phyloP scores from a whole-genome alignment of 768 basidiomycete genomes.

The Xerocomus spinulosus region DNA sequence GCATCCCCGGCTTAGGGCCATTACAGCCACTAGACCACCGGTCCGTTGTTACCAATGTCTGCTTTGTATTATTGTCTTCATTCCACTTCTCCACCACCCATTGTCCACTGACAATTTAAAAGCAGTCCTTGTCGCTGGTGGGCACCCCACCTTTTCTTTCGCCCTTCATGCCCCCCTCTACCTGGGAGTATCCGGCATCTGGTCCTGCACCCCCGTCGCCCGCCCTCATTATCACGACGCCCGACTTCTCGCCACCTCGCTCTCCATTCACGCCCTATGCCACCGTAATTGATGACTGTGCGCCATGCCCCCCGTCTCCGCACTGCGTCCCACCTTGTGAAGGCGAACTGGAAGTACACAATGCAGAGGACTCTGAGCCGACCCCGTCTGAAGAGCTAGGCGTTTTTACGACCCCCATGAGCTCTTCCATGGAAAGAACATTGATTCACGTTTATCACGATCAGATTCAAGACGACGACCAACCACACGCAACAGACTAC shows the following conservation, averaged over 20 bases:
- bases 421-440: too few relatives aligned
- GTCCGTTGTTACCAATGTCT: conserved; percentile 4
- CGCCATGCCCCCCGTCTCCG: conserved; percentile 17
- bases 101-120: conserved; percentile 12
- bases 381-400: not conserved
- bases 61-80: too few relatives aligned
- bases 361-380: not conserved
- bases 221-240: not conserved
- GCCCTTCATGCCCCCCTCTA: too few relatives aligned
- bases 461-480: not conserved
- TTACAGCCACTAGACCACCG: conserved; percentile 72
- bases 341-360: too few relatives aligned
- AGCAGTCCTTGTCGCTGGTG: not conserved
- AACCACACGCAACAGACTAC: not conserved
- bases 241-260: conserved; percentile 5
- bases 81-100: too few relatives aligned
- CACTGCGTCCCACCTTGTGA: not conserved
- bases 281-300: not conserved
- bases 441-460: too few relatives aligned
- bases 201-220: conserved; percentile 12
- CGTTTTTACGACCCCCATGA: too few relatives aligned
- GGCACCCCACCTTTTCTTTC: too few relatives aligned
- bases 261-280: not conserved
- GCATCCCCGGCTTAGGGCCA: conserved; percentile 80
- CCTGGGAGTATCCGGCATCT: too few relatives aligned